Conservation (phyloP, 371 early-diverging fungal species). For the Circinella umbellata region DNA sequence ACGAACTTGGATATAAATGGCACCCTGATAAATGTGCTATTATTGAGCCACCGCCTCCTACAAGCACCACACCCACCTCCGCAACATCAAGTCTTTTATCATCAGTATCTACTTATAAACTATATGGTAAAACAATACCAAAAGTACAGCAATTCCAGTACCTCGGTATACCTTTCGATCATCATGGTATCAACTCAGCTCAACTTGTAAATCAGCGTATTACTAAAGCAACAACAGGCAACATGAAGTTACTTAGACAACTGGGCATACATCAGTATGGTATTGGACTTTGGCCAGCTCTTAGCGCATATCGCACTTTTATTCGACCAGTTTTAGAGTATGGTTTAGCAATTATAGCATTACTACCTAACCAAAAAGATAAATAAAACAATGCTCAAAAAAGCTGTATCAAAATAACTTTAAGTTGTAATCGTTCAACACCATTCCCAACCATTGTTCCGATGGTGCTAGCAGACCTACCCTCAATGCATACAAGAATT, state of each 20-base stretch:
- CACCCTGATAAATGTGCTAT: too few relatives aligned
- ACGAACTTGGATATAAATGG: too few relatives aligned
- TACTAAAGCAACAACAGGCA: background rate
- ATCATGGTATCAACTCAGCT: background rate
- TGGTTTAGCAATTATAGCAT: too few relatives aligned
- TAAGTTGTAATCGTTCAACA: too few relatives aligned
- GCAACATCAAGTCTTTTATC: too few relatives aligned
- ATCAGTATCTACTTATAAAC: background rate
- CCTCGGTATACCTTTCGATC: constrained; percentile 14
- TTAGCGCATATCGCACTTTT: constrained; percentile 11
- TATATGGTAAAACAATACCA: background rate
- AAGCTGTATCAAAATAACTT: too few relatives aligned
- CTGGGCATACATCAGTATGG: constrained; percentile 7
- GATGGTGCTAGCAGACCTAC: too few relatives aligned
- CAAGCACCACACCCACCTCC: background rate
- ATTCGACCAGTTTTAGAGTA: too few relatives aligned
- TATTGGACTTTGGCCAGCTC: constrained; percentile 8
- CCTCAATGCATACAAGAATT: too few relatives aligned
- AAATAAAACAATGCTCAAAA: too few relatives aligned
- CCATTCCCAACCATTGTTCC: too few relatives aligned
- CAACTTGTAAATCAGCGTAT: background rate
- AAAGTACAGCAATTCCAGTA: constrained; percentile 2
- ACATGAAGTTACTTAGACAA: constrained; percentile 5
- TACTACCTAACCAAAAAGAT: too few relatives aligned
- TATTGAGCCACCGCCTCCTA: background rate